phyloP scores from a whole-genome alignment of 73 alveolate species.

The Blepharisma stoltei region DNA sequence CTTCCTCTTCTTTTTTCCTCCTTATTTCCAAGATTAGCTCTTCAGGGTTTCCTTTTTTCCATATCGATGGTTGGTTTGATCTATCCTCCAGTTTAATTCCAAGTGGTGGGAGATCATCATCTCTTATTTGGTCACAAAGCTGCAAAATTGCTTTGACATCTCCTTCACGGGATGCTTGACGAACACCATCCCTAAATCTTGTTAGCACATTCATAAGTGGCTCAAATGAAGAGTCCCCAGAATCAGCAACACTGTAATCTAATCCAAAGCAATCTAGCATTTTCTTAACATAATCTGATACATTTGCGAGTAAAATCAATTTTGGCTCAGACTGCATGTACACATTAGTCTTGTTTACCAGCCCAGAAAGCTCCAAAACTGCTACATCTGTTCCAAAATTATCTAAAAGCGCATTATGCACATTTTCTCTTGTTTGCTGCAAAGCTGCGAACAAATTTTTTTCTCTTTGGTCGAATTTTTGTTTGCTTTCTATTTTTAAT shows the following conservation, averaged over 20 bases:
- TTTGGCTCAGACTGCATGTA: conserved; percentile 65
- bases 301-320: conserved; percentile 61
- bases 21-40: conserved; percentile 74
- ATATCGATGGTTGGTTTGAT: conserved; percentile 76
- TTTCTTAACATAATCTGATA: conserved; percentile 60
- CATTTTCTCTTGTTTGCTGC: conserved; percentile 48
- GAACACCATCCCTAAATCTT: conserved; percentile 71
- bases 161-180: conserved; percentile 62
- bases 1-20: conserved; percentile 75
- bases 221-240: conserved; percentile 59
- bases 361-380: conserved; percentile 54
- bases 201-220: conserved; percentile 70
- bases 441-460: conserved; percentile 52
- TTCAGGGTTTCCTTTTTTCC: conserved; percentile 94
- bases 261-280: conserved; percentile 73
- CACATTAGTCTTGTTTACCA: conserved; percentile 70
- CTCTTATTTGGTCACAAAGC: conserved; percentile 89
- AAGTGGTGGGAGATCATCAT: conserved; percentile 75
- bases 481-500: conserved; percentile 60
- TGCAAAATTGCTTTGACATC: conserved; percentile 59
- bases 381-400: conserved; percentile 91
- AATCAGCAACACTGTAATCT: conserved; percentile 41
- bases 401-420: conserved; percentile 81
- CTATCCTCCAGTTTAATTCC: conserved; percentile 94
- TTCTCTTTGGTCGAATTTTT: conserved; percentile 78